Conservation (phyloP, 305 asterid genomes). For the Fraxinus latifolia region DNA sequence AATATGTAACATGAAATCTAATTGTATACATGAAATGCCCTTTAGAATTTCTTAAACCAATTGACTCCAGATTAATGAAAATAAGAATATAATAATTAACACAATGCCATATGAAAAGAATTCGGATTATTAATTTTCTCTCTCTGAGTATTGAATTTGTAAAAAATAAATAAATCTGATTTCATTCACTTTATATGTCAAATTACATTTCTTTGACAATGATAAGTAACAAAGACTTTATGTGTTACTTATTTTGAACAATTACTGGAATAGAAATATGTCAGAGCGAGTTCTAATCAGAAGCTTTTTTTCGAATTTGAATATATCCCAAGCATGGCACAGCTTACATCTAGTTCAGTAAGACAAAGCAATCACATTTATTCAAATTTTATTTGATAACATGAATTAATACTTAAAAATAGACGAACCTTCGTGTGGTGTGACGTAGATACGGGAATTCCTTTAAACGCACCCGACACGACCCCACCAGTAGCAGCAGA, state of each 20-base stretch:
- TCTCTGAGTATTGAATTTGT: background rate
- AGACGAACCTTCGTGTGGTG: constrained; percentile 40
- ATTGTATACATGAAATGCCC: background rate
- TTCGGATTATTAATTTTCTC: background rate
- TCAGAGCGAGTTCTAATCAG: background rate
- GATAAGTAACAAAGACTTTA: background rate
- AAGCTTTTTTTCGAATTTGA: background rate
- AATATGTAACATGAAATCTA: background rate
- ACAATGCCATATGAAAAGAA: background rate
- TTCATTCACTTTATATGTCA: background rate
- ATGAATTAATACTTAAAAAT: background rate
- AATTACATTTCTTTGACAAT: background rate
- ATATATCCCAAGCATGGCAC: background rate
- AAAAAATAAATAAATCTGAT: background rate
- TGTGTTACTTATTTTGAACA: background rate
- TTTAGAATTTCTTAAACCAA: background rate
- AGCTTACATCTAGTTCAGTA: background rate
- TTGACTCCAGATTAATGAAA: background rate
- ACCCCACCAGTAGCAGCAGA: constrained; percentile 21
- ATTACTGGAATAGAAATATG: background rate
- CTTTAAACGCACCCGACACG: constrained; percentile 37
- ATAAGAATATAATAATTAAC: background rate
- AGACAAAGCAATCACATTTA: background rate
- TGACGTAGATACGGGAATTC: constrained; percentile 40
- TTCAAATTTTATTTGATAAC: background rate